Percentiles rank a stretch among this genome's conserved stretches.
Conservation (phyloP, 2,329 filamentous ascomycete species). For the Leptographium galeiforme region DNA sequence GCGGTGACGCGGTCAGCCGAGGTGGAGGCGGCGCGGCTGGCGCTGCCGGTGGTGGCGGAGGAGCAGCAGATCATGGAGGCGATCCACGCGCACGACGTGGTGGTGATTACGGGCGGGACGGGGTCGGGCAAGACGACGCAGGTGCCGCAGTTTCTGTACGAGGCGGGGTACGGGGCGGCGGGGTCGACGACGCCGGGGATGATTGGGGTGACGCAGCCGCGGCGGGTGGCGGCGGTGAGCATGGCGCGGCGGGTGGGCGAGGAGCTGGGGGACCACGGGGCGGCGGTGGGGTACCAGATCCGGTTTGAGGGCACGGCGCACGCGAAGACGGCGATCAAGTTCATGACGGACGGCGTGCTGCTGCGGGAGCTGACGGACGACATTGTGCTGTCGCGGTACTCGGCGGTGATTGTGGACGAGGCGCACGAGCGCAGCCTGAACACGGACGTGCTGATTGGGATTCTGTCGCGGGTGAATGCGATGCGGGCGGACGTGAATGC, state of each 20-base stretch:
- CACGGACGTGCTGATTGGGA: conserved; percentile 94
- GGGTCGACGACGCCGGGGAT: conserved; percentile 73
- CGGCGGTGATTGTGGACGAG: conserved; percentile 87
- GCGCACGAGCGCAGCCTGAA: conserved; percentile 96
- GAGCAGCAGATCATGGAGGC: conserved; percentile 98
- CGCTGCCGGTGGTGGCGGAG: conserved; percentile 81
- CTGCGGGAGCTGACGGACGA: conserved; percentile 85
- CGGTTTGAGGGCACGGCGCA: conserved; percentile 80
- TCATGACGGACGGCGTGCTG: conserved; percentile 97
- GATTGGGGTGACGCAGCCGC: conserved; percentile 89
- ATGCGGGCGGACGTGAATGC: conserved; percentile 54
- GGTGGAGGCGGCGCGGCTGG: conserved; percentile 65
- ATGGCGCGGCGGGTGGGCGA: conserved; percentile 87
- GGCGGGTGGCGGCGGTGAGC: conserved; percentile 88
- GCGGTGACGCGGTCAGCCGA: conserved; percentile 54
- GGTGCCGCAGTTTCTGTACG: conserved; percentile 88
- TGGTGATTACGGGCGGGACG: conserved; percentile 87
- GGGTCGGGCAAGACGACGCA: conserved; percentile 98
- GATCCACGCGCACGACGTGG: conserved; percentile 78
- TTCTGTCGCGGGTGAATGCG: conserved; percentile 86
- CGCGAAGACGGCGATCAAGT: conserved; percentile 80
- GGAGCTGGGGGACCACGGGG: conserved; percentile 67
- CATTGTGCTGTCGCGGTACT: conserved; percentile 79
- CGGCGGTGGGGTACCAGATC: conserved; percentile 81
- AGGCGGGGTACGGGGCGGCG: conserved; percentile 76